Evolutionary conservation across 2,329 filamentous ascomycete genomes (phyloP).

Genomic region (Diplocarpon rosae): DNA sequence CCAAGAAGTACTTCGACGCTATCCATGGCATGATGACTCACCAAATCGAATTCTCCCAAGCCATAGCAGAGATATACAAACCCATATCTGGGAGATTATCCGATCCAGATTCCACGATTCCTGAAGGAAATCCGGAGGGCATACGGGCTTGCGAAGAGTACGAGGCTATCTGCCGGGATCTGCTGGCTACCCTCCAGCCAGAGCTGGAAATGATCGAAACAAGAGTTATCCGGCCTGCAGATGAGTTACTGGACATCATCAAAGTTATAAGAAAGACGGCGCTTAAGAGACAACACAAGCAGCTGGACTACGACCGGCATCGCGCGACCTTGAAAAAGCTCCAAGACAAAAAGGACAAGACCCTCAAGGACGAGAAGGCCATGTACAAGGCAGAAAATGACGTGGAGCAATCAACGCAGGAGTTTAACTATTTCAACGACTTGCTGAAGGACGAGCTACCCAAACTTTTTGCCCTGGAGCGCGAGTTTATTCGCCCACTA

Average conservation of each 20-base stretch:
- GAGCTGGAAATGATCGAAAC: slow-evolving; percentile 97
- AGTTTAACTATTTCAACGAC: slow-evolving; percentile 97
- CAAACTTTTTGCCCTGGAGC: slow-evolving; percentile 78
- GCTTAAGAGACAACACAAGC: slow-evolving; percentile 90
- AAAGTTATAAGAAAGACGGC: slow-evolving; percentile 87
- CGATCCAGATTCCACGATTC: slow-evolving; percentile 72
- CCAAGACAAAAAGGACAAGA: slow-evolving; percentile 95
- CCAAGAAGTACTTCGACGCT: slow-evolving; percentile 91
- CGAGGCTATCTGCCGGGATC: slow-evolving; percentile 76
- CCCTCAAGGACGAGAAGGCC: slow-evolving; percentile 92
- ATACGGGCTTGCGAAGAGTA: slow-evolving; percentile 96
- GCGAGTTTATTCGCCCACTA: slow-evolving; percentile 89
- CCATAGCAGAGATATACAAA: slow-evolving; percentile 94
- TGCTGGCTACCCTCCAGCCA: slow-evolving; percentile 78
- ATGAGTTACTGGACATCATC: slow-evolving; percentile 88
- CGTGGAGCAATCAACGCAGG: slow-evolving; percentile 81
- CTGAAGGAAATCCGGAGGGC: slow-evolving; percentile 83
- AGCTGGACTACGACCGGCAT: slow-evolving; percentile 90
- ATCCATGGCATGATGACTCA: slow-evolving; percentile 97
- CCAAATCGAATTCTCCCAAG: slow-evolving; percentile 96
- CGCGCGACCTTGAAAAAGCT: slow-evolving; percentile 78
- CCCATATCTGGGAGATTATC: slow-evolving; percentile 94
- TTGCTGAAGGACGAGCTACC: slow-evolving; percentile 92
- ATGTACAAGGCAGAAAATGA: slow-evolving; percentile 93
- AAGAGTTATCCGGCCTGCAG: slow-evolving; percentile 81